Evolutionary conservation across 2,329 filamentous ascomycete species (phyloP).

Genomic region (Gaeumannomyces sp.): DNA sequence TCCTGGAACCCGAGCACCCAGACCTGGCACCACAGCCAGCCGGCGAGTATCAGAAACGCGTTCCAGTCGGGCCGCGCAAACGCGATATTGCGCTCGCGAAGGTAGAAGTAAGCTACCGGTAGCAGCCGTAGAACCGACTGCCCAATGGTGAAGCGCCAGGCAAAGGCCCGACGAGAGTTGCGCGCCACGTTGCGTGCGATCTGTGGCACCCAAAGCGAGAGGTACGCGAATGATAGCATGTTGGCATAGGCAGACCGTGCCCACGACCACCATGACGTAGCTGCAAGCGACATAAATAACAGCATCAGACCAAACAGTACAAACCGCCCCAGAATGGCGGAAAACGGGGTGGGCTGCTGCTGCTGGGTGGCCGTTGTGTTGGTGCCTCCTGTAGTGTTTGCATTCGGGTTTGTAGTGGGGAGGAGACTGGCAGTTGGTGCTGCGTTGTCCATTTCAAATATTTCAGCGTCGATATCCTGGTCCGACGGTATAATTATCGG

Average conservation of each 20-base stretch:
- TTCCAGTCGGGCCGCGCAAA: conserved; percentile 64
- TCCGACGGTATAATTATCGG: conserved; percentile 58
- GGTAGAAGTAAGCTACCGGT: conserved; percentile 82
- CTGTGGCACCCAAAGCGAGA: conserved; percentile 90
- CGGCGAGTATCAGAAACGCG: conserved; percentile 58
- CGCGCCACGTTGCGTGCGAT: conserved; percentile 85
- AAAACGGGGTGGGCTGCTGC: conserved; percentile 35
- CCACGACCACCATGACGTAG: conserved; percentile 52
- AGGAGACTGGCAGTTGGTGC: conserved; percentile 24
- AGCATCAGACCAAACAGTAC: conserved; percentile 49
- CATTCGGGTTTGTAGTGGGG: conserved; percentile 22
- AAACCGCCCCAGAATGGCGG: conserved; percentile 51
- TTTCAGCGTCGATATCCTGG: conserved; percentile 57
- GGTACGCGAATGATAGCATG: conserved; percentile 63
- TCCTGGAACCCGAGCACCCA: conserved; percentile 75
- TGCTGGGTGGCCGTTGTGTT: conserved; percentile 23
- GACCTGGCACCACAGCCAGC: conserved; percentile 86
- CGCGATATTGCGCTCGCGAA: conserved; percentile 70
- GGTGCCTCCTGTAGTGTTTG: conserved; percentile 23
- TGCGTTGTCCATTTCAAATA: conserved; percentile 29
- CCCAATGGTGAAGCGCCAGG: conserved; percentile 84
- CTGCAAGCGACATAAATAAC: conserved; percentile 53
- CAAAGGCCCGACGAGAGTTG: conserved; percentile 85
- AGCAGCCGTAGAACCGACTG: conserved; percentile 72
- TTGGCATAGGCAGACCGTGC: conserved; percentile 55